phyloP scores from a whole-genome alignment of 2,329 filamentous ascomycete genomes.

The Trichoderma sp. region DNA sequence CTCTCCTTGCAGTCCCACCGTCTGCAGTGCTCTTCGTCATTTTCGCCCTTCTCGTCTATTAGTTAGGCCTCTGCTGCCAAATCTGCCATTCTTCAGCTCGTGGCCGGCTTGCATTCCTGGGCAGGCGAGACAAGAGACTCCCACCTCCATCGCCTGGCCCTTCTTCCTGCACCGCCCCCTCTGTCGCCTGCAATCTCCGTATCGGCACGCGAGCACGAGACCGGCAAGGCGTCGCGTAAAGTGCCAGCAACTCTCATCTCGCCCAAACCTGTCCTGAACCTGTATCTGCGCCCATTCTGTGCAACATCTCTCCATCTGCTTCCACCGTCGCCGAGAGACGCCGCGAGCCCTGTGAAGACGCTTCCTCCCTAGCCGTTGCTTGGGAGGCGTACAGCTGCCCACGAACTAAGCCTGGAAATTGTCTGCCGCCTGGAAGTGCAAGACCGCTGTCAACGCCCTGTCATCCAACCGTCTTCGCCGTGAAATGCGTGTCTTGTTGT shows the following conservation, averaged over 20 bases:
- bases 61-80: background rate
- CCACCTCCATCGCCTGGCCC: background rate
- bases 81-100: background rate
- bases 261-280: background rate
- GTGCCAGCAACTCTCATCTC: constrained; percentile 8
- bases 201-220: constrained; percentile 20
- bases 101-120: background rate
- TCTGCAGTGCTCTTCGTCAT: background rate
- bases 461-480: background rate
- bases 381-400: constrained; percentile 7
- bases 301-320: constrained; percentile 2
- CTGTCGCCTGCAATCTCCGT: constrained; percentile 14
- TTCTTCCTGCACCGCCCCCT: constrained; percentile 17
- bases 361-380: background rate
- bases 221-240: constrained; percentile 18
- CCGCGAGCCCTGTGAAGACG: constrained; percentile 1
- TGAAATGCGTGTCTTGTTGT: constrained; percentile 16
- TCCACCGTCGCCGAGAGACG: background rate
- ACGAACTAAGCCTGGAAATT: background rate
- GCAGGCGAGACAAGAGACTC: background rate
- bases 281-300: constrained; percentile 1
- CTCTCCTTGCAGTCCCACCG: background rate
- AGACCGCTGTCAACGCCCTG: background rate
- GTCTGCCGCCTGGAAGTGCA: background rate
- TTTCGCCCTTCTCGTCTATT: background rate